A percentile compares a stretch with the other conserved stretches of the same genome.
Evolutionary conservation across 2,329 filamentous ascomycete species (phyloP).

Genomic region (Microdochium paspali): DNA sequence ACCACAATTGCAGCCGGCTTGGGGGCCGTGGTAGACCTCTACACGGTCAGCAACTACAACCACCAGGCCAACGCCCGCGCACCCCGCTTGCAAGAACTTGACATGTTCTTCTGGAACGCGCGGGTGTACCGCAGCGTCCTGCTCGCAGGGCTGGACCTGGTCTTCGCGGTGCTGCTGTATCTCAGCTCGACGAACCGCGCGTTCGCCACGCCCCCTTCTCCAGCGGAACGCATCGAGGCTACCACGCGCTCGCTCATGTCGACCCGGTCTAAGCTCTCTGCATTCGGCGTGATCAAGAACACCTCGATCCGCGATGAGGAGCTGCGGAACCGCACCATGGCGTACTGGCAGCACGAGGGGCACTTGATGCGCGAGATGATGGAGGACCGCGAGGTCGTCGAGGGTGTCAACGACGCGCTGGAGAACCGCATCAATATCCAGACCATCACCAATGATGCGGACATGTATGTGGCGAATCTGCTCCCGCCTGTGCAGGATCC

Average conservation of each 20-base stretch:
- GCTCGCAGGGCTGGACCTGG: slow-evolving; percentile 55
- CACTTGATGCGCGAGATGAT: slow-evolving; percentile 63
- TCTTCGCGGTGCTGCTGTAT: slow-evolving; percentile 59
- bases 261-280: slow-evolving; percentile 58
- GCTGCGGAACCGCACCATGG: slow-evolving; percentile 54
- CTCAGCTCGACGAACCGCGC: slow-evolving; percentile 72
- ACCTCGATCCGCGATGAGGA: slow-evolving; percentile 65
- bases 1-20: slow-evolving; percentile 55
- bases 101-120: slow-evolving; percentile 64
- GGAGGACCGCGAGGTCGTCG: slow-evolving; percentile 68
- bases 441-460: slow-evolving; percentile 53
- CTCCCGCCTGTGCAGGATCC: slow-evolving; percentile 11
- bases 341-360: slow-evolving; percentile 77
- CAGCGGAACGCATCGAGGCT: slow-evolving; percentile 57
- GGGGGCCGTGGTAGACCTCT: slow-evolving; percentile 56
- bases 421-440: slow-evolving; percentile 53
- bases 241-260: slow-evolving; percentile 46
- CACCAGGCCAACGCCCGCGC: slow-evolving; percentile 54
- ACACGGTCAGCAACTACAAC: slow-evolving; percentile 54
- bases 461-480: slow-evolving; percentile 44
- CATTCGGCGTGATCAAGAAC: slow-evolving; percentile 70
- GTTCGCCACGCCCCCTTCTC: slow-evolving; percentile 51
- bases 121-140: slow-evolving; percentile 52
- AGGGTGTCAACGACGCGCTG: slow-evolving; percentile 60
- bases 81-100: slow-evolving; percentile 51